Percentiles rank a stretch among this genome's conserved stretches.
These are phyloP conservation scores for Saturnispora quitensis DNA, from an alignment of 805 yeast species.

Conservation along the genomic window DNA sequence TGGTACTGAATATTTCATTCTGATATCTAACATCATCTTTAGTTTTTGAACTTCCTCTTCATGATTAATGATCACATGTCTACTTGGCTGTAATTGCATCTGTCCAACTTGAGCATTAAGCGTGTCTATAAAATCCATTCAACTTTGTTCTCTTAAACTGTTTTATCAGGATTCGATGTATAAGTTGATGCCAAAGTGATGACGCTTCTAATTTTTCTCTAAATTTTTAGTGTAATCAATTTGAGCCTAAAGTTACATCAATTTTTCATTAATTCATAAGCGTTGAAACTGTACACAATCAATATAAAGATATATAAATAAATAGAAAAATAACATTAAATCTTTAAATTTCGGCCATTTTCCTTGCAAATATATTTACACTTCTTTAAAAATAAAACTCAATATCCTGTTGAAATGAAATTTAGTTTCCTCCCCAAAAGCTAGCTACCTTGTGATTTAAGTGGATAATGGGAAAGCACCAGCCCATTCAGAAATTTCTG, in stretches of 20 bases:
- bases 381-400: constrained; percentile 7
- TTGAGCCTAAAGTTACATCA: not conserved
- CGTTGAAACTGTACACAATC: constrained; percentile 2
- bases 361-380: not conserved
- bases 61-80: not conserved
- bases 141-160: not conserved
- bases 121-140: constrained; percentile 5
- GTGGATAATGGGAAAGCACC: constrained; percentile 70
- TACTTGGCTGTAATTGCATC: not conserved
- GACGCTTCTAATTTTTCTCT: not conserved
- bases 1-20: constrained; percentile 9
- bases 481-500: constrained; percentile 86
- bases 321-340: not conserved
- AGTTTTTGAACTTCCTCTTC: constrained; percentile 4
- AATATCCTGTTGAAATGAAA: not conserved
- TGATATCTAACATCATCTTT: constrained; percentile 1
- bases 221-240: not conserved
- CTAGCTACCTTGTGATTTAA: constrained; percentile 19
- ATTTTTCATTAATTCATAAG: not conserved
- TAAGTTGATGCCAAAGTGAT: not conserved
- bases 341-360: not conserved
- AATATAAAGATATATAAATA: not conserved
- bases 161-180: not conserved
- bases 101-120: constrained; percentile 1
- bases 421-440: not conserved